Percentiles rank a stretch among this genome's conserved stretches.
Evolutionary conservation across 148 eudicot species (phyloP).

Genomic region (Persicaria maculosa): DNA sequence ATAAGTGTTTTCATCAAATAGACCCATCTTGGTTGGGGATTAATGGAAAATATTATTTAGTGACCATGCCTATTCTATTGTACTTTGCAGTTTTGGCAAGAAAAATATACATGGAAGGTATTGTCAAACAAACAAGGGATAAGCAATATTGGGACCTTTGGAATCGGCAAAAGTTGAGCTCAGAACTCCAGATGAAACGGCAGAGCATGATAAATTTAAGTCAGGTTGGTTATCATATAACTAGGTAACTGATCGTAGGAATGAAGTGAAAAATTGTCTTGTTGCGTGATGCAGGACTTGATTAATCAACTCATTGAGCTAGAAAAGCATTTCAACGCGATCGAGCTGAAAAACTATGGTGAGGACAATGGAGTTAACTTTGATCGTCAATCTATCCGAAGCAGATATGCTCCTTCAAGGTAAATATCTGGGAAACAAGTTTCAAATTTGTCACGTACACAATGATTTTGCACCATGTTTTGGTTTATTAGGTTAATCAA

Average conservation of each 20-base stretch:
- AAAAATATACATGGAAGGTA: constrained; percentile 68
- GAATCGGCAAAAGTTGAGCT: constrained; percentile 74
- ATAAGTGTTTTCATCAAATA: too few relatives aligned
- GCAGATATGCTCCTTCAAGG: constrained; percentile 57
- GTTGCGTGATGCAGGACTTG: constrained; percentile 40
- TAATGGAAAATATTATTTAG: not conserved
- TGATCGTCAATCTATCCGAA: constrained; percentile 31
- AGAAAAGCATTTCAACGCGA: constrained; percentile 81
- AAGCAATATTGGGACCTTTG: constrained; percentile 76
- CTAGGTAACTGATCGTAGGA: not conserved
- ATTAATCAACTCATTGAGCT: constrained; percentile 63
- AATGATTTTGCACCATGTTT: not conserved
- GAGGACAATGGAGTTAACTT: constrained; percentile 34
- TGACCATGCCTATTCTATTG: constrained; percentile 10
- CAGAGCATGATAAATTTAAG: constrained; percentile 39
- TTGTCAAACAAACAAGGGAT: constrained; percentile 81
- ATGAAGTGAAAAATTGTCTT: constrained; percentile 1
- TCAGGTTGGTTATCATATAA: constrained; percentile 40
- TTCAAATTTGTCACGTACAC: not conserved
- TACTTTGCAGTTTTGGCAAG: constrained; percentile 57
- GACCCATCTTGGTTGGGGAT: not conserved
- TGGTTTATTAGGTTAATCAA: not conserved
- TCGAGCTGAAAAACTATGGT: constrained; percentile 73
- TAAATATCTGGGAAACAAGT: constrained; percentile 18
- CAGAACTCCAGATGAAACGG: constrained; percentile 79